Evolutionary conservation across 2,329 filamentous ascomycete genomes (phyloP).

Genomic region (Beauveria sp.): DNA sequence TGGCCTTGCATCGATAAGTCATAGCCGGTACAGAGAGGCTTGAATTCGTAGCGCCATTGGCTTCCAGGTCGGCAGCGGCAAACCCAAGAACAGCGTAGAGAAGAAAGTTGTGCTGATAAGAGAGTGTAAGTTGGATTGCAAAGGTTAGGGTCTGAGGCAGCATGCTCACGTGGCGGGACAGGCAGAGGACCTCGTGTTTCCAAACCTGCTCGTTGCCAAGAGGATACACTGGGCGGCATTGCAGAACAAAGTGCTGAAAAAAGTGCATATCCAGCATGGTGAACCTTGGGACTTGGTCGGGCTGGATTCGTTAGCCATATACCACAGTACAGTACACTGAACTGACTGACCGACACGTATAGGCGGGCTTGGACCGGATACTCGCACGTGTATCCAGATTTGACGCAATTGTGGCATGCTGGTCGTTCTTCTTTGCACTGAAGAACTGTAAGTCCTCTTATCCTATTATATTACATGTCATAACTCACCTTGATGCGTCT

Average conservation of each 20-base stretch:
- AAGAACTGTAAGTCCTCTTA: too few relatives aligned
- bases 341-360: neutral
- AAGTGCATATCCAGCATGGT: conserved; percentile 4
- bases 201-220: conserved; percentile 6
- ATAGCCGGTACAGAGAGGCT: conserved; percentile 5
- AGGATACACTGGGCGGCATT: conserved; percentile 1
- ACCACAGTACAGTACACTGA: neutral
- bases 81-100: neutral
- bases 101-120: neutral
- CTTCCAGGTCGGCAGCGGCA: neutral
- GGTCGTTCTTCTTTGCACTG: neutral
- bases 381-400: conserved; percentile 4
- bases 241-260: neutral
- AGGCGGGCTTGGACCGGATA: neutral
- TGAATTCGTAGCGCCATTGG: neutral
- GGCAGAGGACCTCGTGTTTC: conserved; percentile 3
- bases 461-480: too few relatives aligned
- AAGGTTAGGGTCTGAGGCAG: neutral
- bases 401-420: neutral
- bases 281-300: neutral
- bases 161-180: neutral
- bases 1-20: conserved; percentile 5
- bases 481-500: neutral
- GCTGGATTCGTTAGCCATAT: neutral
- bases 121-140: neutral